phyloP scores from a whole-genome alignment of 371 early-diverging fungal species.

The Coemansia sp. region DNA sequence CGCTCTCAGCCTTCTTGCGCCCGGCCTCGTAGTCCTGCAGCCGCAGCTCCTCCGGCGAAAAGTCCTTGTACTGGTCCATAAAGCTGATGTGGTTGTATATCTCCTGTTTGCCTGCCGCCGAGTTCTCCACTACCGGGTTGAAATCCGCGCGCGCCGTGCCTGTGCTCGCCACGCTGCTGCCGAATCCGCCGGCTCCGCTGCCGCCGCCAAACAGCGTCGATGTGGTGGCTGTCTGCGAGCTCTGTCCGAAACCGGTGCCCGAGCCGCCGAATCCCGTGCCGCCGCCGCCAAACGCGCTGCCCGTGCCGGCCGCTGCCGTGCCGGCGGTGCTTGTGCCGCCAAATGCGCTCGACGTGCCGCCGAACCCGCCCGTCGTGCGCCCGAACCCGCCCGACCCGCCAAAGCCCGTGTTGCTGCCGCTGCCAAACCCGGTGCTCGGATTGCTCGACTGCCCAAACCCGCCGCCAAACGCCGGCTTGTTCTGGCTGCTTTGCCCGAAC shows the following conservation, averaged over 20 bases:
- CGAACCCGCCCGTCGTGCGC: slow-evolving; percentile 15
- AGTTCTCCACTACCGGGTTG: slow-evolving; percentile 5
- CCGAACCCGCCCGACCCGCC: slow-evolving; percentile 29
- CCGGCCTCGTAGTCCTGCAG: slow-evolving; percentile 85
- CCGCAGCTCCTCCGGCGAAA: slow-evolving; percentile 88
- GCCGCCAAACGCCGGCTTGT: slow-evolving; percentile 16
- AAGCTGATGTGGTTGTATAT: slow-evolving; percentile 66
- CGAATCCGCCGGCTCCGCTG: slow-evolving; percentile 10
- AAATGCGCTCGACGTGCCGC: slow-evolving; percentile 8
- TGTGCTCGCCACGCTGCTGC: slow-evolving; percentile 29
- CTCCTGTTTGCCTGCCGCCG: slow-evolving; percentile 51
- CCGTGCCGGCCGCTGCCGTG: slow-evolving; percentile 20
- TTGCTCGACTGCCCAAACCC: slow-evolving; percentile 24
- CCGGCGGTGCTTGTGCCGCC: slow-evolving; percentile 15
- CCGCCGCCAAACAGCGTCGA: slow-evolving; percentile 36
- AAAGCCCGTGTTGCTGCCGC: slow-evolving; percentile 5
- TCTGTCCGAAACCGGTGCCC: slow-evolving; percentile 20
- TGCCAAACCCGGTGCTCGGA: slow-evolving; percentile 16
- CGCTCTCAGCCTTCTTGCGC: slow-evolving; percentile 63
- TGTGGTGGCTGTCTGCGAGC: slow-evolving; percentile 12
- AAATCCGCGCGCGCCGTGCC: slow-evolving; percentile 77
- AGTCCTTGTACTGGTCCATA: slow-evolving; percentile 87
- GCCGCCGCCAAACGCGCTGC: slow-evolving; percentile 12
- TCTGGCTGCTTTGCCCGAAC: slow-evolving; percentile 23
- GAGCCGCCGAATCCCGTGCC: slow-evolving; percentile 5